Base-by-base conservation (phyloP, 495 filamentous ascomycete species). In the Penicillium maclennaniae region DNA sequence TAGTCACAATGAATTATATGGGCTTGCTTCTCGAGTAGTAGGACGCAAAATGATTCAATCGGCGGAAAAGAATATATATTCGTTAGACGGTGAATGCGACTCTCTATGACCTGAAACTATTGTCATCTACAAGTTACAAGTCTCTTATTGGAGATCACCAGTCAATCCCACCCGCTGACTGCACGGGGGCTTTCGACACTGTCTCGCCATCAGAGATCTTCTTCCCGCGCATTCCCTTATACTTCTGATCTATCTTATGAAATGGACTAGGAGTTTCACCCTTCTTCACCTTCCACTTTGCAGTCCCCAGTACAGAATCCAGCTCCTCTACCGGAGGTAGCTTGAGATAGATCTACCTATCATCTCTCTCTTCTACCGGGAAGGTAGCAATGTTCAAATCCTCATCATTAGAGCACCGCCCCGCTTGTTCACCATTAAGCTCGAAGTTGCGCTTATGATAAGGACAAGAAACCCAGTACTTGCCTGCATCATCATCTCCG, bases 381-480 rank as follows among this genome's bases (percentile, higher is more conserved):
- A 97, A 97, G 0, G 87, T 93, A 20, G 91, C 91, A 60, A 97
- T 91, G 51, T 85, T 92, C 47, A 95, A 74, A 14, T 70, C 73
- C 26, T 80, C 76, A 67, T 96, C 92, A 58, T 88, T 95, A 5
- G 77, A 81, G 71, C 92, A 96, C 15, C 75, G 72, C 0, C 92
- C 92, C 0, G 81, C 79, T 53, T 84, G 72, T 51, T 78, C 73
- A 41, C 86, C 87, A 39, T 79, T 78, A 17, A 97, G 83, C 54
- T 87, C 83, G 65, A 87, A 97, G 70, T 96, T 96, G 50, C 88
- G 84, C 74, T 97, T 97, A 75, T 97, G 92, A 68, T 87, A 84
- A 2, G 92, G 92, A 68, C 92, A 97, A 3, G 85, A 88, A 3
- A 97, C 84, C 85, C 87, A 96, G 26, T 89, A 87, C 43, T 87